These are phyloP conservation scores for Arxiozyma bovina DNA, from an alignment of 1,139 yeast genomes.

Conservation along the genomic window DNA sequence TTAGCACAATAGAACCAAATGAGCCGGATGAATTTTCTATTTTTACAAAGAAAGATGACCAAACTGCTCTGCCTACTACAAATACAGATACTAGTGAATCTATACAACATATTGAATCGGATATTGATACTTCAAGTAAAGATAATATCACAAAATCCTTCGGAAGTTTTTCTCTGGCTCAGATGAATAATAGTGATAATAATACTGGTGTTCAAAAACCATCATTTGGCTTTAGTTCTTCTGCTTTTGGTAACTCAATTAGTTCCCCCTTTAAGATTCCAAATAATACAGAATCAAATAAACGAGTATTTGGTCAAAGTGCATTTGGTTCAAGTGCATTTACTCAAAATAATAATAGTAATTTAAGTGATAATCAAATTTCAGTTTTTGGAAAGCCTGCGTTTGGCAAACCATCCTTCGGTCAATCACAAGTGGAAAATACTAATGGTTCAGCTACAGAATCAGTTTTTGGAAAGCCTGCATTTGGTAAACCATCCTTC, in stretches of 20 bases:
- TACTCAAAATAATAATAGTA: not conserved
- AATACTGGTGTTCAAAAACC: not conserved
- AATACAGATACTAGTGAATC: not conserved
- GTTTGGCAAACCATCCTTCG: constrained; percentile 10
- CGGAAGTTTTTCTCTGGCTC: not conserved
- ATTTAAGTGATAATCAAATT: constrained; percentile 4
- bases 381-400: constrained; percentile 6
- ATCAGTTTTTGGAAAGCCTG: not conserved
- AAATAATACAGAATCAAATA: not conserved
- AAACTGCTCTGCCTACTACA: not conserved
- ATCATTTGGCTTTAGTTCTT: not conserved
- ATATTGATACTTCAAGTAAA: not conserved
- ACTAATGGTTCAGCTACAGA: not conserved
- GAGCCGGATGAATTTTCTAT: not conserved
- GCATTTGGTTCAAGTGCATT: constrained; percentile 6
- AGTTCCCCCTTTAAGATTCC: not conserved
- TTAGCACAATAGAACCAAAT: not conserved
- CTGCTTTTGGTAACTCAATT: not conserved
- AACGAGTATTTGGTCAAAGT: constrained; percentile 7
- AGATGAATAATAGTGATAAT: not conserved
- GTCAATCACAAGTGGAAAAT: constrained; percentile 4
- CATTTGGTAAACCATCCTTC: constrained; percentile 9
- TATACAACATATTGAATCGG: not conserved
- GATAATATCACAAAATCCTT: not conserved
- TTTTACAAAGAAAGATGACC: not conserved